Conservation (phyloP, 2,329 filamentous ascomycete species). For the Phialemoniopsis sp. region DNA sequence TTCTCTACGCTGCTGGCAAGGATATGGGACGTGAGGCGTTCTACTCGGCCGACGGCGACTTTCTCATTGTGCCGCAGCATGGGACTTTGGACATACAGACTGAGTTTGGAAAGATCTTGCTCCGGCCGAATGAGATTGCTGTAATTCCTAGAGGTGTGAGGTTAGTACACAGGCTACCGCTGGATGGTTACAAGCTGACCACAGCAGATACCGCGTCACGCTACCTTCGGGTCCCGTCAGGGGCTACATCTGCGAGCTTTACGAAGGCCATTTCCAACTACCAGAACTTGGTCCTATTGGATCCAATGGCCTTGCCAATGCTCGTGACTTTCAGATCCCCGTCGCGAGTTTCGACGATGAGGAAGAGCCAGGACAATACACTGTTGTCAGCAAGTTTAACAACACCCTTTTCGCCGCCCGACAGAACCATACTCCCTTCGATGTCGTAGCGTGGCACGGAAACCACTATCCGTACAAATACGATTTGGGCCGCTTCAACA, state of each 20-base stretch:
- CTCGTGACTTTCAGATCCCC: conserved; percentile 58
- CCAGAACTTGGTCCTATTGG: conserved; percentile 57
- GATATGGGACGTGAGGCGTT: conserved; percentile 68
- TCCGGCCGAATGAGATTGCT: conserved; percentile 60
- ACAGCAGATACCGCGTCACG: conserved; percentile 23
- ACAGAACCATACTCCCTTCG: conserved; percentile 60
- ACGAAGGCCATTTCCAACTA: conserved; percentile 52
- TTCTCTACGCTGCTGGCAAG: conserved; percentile 65
- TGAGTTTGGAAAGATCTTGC: conserved; percentile 56
- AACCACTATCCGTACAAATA: conserved; percentile 67
- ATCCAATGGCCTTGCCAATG: conserved; percentile 53
- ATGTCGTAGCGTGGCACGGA: conserved; percentile 65
- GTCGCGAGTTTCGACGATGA: conserved; percentile 53
- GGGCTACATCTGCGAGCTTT: conserved; percentile 60
- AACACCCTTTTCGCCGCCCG: conserved; percentile 53
- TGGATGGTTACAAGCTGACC: conserved; percentile 24
- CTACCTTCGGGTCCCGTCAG: conserved; percentile 47
- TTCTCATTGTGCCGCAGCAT: conserved; percentile 62
- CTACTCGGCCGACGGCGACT: conserved; percentile 67
- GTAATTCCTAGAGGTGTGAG: conserved; percentile 54
- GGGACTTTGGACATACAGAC: conserved; percentile 62
- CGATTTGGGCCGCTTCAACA: conserved; percentile 60
- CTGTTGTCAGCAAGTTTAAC: conserved; percentile 53
- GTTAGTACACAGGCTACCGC: conserved; percentile 56
- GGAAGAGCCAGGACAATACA: conserved; percentile 23